Evolutionary conservation across 805 yeast species (phyloP), one percentile per base, ranked within the genome.

Genomic region (Kuraishia capsulata): DNA sequence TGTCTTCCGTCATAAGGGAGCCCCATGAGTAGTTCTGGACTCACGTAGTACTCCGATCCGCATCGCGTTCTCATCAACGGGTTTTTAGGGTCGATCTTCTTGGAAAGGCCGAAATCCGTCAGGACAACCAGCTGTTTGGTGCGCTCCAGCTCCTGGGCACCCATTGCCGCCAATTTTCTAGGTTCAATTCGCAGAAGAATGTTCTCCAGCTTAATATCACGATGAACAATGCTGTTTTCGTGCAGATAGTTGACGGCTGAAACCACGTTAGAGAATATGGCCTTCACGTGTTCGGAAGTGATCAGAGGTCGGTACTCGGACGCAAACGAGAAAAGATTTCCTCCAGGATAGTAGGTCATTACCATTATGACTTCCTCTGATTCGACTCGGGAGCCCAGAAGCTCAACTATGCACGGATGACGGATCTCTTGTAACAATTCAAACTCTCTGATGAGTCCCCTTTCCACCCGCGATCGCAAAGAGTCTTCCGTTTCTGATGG

Each of bases 1-100:
- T 85, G 77, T 38, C 83, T 72, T 10, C 99, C 99, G 51, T 90
- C 90, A 53, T 92, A 92, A 5, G 87, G 81, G 40, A 85, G 67
- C 1, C 97, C 97, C 76, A 92, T 75, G 29, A 92, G 63, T 19
- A 92, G 61, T 53, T 92, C 99, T 0, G 98, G 99, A 0, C 96
- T 81, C 5, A 92, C 95, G 51, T 92, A 92, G 55, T 92, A 98
- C 45, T 86, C 96, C 1, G 96, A 85, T 0, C 99, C 98, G 57
- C 98, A 92, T 43, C 97, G 62, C 1, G 97, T 90, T 2, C 84
- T 71, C 20, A 94, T 67, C 41, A 81, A 49, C 20, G 87, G 83
- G 45, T 73, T 65, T 1, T 64, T 68, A 1, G 76, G 71, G 36
- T 71, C 76, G 19, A 90, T 70, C 36, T 68, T 64, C 48, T 87